Evolutionary conservation across 225 moss, liverwort and hornwort genomes (phyloP).

Genomic region (Thuidium tamariscinum): DNA sequence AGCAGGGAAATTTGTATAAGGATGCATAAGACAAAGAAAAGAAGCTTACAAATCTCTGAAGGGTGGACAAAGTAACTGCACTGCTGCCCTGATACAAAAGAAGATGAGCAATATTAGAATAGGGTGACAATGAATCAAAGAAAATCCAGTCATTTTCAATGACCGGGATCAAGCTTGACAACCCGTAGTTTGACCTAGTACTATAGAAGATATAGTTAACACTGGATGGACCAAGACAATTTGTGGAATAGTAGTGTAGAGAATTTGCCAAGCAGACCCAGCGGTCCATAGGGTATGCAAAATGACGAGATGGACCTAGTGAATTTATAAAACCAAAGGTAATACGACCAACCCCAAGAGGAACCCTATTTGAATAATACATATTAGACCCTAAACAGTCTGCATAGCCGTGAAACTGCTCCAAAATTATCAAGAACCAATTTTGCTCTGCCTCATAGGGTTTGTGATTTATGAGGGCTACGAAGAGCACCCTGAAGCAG

Average conservation of each 20-base stretch:
- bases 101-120: background rate
- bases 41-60: constrained; percentile 72
- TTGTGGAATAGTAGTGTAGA: background rate
- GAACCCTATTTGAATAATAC: background rate
- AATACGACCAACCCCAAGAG: background rate
- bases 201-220: background rate
- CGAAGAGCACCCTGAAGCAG: background rate
- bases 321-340: background rate
- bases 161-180: background rate
- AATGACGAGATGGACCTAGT: background rate
- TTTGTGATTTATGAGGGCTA: background rate
- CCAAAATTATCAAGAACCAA: background rate
- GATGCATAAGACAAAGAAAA: background rate
- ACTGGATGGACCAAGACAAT: background rate
- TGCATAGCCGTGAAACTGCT: background rate
- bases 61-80: constrained; percentile 77
- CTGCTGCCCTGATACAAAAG: constrained; percentile 61
- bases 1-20: background rate
- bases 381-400: background rate
- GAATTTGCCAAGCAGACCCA: background rate
- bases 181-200: background rate
- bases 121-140: background rate
- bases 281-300: background rate
- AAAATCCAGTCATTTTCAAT: background rate
- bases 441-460: background rate